These are phyloP conservation scores for Termitomyces sp. DNA, from an alignment of 1,284 basidiomycete species.

Conservation along the genomic window DNA sequence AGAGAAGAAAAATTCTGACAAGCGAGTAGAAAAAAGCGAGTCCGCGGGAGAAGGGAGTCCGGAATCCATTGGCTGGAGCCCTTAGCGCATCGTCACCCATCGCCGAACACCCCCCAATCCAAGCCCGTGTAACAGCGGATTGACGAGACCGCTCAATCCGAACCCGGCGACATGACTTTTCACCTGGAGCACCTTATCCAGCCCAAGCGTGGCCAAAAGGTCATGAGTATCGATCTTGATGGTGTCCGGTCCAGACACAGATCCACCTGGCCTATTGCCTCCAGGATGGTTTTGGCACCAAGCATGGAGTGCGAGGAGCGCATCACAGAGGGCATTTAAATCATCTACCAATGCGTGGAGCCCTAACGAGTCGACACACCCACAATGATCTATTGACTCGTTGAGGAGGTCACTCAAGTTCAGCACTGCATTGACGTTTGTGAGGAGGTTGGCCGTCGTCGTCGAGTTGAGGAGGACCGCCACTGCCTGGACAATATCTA, in stretches of 20 bases:
- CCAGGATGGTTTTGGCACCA: conserved; percentile 8
- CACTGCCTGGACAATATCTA: conserved; percentile 13
- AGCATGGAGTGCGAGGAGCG: conserved; percentile 15
- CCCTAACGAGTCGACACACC: conserved; percentile 16
- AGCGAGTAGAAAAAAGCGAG: not conserved
- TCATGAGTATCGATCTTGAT: conserved; percentile 19
- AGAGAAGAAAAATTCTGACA: not conserved
- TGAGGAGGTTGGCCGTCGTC: conserved; percentile 10
- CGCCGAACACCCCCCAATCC: conserved; percentile 17
- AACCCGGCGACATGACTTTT: conserved; percentile 19
- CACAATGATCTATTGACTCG: conserved; percentile 14
- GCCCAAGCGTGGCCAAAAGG: conserved; percentile 20
- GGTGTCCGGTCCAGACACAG: not conserved
- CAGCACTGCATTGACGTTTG: conserved; percentile 15
- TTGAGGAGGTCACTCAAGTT: conserved; percentile 6
- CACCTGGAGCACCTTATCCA: conserved; percentile 14
- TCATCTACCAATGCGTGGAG: conserved; percentile 14
- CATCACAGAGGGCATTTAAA: conserved; percentile 17
- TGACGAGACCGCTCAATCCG: conserved; percentile 14
- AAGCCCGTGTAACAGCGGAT: conserved; percentile 20
- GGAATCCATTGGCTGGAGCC: not conserved
- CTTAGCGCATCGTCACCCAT: conserved; percentile 1
- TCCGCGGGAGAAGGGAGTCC: not conserved
- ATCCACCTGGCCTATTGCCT: not conserved
- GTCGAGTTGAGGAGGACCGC: conserved; percentile 10